These are phyloP conservation scores for Fonsecaea multimorphosa DNA, from an alignment of 2,329 filamentous ascomycete genomes.

Conservation along the genomic window DNA sequence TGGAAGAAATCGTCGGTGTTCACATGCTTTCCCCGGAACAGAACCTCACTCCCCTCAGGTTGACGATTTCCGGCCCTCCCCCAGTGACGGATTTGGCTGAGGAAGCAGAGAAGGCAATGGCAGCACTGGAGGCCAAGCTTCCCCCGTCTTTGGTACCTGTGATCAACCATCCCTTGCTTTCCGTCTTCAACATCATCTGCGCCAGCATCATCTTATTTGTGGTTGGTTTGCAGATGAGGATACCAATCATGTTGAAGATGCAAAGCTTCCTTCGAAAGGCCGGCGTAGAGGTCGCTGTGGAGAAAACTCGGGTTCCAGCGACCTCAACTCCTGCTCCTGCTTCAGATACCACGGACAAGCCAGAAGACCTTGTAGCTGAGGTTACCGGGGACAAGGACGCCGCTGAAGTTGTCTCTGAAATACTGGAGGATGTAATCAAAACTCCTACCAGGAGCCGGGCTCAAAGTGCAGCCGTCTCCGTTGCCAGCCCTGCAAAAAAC, in stretches of 20 bases:
- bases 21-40: conserved; percentile 64
- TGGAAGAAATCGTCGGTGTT: conserved; percentile 66
- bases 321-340: neutral
- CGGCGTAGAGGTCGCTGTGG: conserved; percentile 31
- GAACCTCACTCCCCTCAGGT: conserved; percentile 59
- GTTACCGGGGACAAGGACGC: conserved; percentile 15
- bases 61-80: conserved; percentile 38
- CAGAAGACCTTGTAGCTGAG: conserved; percentile 25
- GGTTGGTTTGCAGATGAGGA: conserved; percentile 33
- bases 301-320: conserved; percentile 13
- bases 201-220: conserved; percentile 30
- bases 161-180: conserved; percentile 27
- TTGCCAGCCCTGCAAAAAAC: conserved; percentile 24
- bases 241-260: conserved; percentile 33
- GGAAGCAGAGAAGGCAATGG: conserved; percentile 33
- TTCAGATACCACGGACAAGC: conserved; percentile 4
- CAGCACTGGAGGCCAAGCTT: conserved; percentile 27
- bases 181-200: conserved; percentile 33
- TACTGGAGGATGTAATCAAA: conserved; percentile 20
- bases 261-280: conserved; percentile 32
- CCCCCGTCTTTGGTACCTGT: conserved; percentile 30
- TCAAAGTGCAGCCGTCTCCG: conserved; percentile 29
- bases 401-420: conserved; percentile 23
- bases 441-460: conserved; percentile 36
- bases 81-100: conserved; percentile 29